Base-by-base conservation (phyloP, 2,329 filamentous ascomycete genomes). In the Pestalotiopsis sp. region DNA sequence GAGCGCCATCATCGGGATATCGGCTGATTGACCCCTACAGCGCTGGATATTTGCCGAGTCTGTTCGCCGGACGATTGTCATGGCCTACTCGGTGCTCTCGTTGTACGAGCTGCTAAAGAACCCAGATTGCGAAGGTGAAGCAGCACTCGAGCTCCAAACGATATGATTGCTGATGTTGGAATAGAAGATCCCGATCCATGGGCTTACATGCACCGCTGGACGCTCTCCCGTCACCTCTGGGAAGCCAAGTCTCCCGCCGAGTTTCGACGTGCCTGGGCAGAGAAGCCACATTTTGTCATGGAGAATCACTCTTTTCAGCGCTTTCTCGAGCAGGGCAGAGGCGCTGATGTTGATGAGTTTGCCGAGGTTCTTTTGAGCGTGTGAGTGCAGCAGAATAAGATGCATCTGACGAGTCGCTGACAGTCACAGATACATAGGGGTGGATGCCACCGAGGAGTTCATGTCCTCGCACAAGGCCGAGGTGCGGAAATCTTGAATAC, bases 31-130 rank as follows among this genome's bases (percentile, higher is more conserved):
- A 1, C 4, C 20, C 36, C 66, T 17, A 11, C 62, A 80, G 78
- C 72, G 73, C 70, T 80, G 78, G 78, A 76, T 79, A 64, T 80
- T 79, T 39, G 74, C 76, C 64, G 78, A 80, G 67, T 79, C 74
- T 13, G 68, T 79, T 17, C 74, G 77, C 4, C 73, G 78, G 66
- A 80, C 78, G 2, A 75, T 79, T 41, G 31, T 78, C 6, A 76
- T 79, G 65, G 71, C 75, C n/a, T 74, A 79, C 67, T 71, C 74
- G 2, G 71, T 78, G 64, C 64, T 78, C 9, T 66, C 69, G 14
- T 41, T 80, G 0, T 79, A 75, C 56, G 70, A 72, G 20, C 65
- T 78, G 66, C 71, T 78, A 65, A 76, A 76, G 64, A 72, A 74
- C 36, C 66, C 71, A 61, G 70, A 56, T 25, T 20, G 38, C n/a